phyloP scores from a whole-genome alignment of 129 eudicot genomes.

The Centaurea solstitialis region DNA sequence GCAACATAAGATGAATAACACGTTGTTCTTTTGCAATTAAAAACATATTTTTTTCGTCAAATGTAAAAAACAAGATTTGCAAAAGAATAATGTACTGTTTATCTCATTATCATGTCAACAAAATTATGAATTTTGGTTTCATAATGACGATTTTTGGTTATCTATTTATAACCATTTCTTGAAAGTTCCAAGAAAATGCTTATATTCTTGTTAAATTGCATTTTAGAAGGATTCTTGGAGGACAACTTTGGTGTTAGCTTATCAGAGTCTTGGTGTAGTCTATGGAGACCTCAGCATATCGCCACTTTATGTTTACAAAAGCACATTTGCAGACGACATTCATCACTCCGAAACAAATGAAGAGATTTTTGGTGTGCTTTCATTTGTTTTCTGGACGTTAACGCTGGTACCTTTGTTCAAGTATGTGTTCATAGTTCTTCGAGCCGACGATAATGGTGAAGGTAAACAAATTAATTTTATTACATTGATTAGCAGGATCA shows the following conservation, averaged over 20 bases:
- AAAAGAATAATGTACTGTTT: not conserved
- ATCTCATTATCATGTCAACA: not conserved
- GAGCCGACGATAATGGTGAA: conserved; percentile 88
- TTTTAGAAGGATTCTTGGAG: conserved; percentile 68
- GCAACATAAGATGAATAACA: not conserved
- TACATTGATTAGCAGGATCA: not conserved
- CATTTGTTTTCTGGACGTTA: conserved; percentile 83
- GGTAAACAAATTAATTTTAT: conserved; percentile 35
- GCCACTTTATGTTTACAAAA: conserved; percentile 77
- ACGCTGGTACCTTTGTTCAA: conserved; percentile 77
- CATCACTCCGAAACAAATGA: conserved; percentile 80
- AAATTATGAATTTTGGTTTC: not conserved
- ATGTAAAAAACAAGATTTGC: not conserved
- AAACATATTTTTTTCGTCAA: not conserved
- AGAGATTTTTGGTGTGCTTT: conserved; percentile 83
- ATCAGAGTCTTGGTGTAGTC: conserved; percentile 84
- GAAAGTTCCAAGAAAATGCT: conserved; percentile 12
- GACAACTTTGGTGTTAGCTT: conserved; percentile 68
- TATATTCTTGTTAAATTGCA: conserved; percentile 19
- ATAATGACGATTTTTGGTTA: not conserved
- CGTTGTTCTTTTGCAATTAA: not conserved
- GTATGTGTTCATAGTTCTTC: conserved; percentile 80
- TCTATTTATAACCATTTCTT: not conserved
- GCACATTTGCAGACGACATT: conserved; percentile 77
- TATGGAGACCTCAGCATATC: conserved; percentile 86